Base-by-base conservation (phyloP, 1,284 basidiomycete species). In the Lentinula novae-zelandiae region DNA sequence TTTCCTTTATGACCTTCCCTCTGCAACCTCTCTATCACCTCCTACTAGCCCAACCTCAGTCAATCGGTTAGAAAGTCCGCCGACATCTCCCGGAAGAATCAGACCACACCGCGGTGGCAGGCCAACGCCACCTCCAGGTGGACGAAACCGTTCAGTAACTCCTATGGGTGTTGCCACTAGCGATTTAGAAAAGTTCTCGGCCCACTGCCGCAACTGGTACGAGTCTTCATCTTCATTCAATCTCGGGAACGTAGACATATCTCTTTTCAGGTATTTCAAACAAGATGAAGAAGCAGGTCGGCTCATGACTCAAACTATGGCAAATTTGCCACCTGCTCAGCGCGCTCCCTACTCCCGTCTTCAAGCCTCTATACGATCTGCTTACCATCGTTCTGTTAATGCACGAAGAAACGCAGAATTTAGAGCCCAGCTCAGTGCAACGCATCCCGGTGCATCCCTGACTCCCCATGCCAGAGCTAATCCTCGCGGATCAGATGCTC, bases 1-100 rank as follows among this genome's bases (percentile, higher is more conserved):
- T 53, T 84, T 90, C 70, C 84, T 90, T 74, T 90, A 91, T 72
- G 86, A 90, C 75, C 80, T 90, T 65, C 87, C 88, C 68, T 81
- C 85, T n/a, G 72, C 83, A 3, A 74, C 77, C 27, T 78, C 82
- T 31, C 70, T 79, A 68, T 72, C 67, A 17, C 73, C 77, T 7
- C 65, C 68, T 17, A 63, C 65, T 44, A 68, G 63, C n/a, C 57
- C 62, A 54, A 65, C 75, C 17, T 83, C 85, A 3, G 81, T 84
- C 22, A 79, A 74, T 58, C 82, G 80, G 63, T 79, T 42, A 67
- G 70, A 38, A 85, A 84, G 80, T 1, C 86, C 86, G 6, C 84
- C 88, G 20, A 80, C 81, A n/a, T 82, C 79, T 65, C 70, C 80
- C 20, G 71, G 76, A n/a, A 80, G 79, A 63, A 76, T 79, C 31